Conservation (phyloP, 208 protist species). For the Porcisia hertigi region DNA sequence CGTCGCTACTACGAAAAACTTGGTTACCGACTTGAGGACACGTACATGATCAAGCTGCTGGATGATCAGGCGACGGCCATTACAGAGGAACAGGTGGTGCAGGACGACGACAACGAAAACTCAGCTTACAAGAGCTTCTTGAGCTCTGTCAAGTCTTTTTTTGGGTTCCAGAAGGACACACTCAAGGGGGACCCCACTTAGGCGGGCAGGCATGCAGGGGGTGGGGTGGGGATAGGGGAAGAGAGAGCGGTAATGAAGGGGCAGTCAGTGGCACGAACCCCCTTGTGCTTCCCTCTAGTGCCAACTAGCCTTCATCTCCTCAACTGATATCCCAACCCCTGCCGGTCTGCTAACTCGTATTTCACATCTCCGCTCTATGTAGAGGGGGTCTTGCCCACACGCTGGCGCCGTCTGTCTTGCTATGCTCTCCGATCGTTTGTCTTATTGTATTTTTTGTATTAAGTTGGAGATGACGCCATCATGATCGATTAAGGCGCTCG, state of each 20-base stretch:
- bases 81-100: slow-evolving; percentile 71
- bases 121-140: slow-evolving; percentile 37
- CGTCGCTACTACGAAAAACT: slow-evolving; percentile 98
- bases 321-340: too few species aligned
- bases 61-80: slow-evolving; percentile 43
- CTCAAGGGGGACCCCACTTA: not conserved
- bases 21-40: slow-evolving; percentile 93
- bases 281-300: too few species aligned
- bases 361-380: too few species aligned
- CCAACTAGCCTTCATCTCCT: too few species aligned
- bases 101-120: slow-evolving; percentile 87
- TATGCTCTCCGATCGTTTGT: too few species aligned
- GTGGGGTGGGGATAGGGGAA: not conserved
- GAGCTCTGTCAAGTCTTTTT: slow-evolving; percentile 58
- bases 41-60: slow-evolving; percentile 88
- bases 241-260: not conserved
- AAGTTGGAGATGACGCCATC: not conserved
- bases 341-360: too few species aligned
- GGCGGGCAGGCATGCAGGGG: too few species aligned
- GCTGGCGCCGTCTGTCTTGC: not conserved
- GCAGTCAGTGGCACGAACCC: too few species aligned
- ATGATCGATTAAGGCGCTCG: not conserved
- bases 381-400: too few species aligned
- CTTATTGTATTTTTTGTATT: not conserved
- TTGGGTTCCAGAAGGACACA: slow-evolving; percentile 34